Evolutionary conservation across 768 basidiomycete species (phyloP).

Genomic region (Paxillus rubicundulus): DNA sequence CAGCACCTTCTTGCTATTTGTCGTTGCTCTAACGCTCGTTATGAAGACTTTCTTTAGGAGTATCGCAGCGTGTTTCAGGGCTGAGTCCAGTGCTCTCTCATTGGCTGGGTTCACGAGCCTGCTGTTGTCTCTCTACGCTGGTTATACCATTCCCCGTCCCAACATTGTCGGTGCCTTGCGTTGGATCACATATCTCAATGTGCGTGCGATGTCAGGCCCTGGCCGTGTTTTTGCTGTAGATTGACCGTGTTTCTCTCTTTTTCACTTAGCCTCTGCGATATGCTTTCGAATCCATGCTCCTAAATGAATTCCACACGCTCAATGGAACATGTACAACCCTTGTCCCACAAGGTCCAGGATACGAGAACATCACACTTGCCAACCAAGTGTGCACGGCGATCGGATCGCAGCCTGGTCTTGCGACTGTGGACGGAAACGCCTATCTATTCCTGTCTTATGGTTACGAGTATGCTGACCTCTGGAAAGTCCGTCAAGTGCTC

Average conservation of each 20-base stretch:
- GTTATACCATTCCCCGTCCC: slow-evolving; percentile 33
- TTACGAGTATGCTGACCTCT: slow-evolving; percentile 28
- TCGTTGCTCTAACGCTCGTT: slow-evolving; percentile 51
- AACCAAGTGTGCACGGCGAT: slow-evolving; percentile 45
- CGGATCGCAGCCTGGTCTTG: slow-evolving; percentile 40
- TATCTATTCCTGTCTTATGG: slow-evolving; percentile 37
- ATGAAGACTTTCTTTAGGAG: slow-evolving; percentile 78
- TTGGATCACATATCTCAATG: slow-evolving; percentile 21
- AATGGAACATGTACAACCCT: slow-evolving; percentile 36
- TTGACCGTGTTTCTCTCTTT: slow-evolving; percentile 30
- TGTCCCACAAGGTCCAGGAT: slow-evolving; percentile 34
- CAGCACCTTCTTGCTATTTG: slow-evolving; percentile 56
- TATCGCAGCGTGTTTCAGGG: slow-evolving; percentile 52
- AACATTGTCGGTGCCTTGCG: slow-evolving; percentile 12
- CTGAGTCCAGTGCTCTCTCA: slow-evolving; percentile 48
- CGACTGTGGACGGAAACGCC: slow-evolving; percentile 39
- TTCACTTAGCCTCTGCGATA: slow-evolving; percentile 33
- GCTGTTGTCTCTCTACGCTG: slow-evolving; percentile 41
- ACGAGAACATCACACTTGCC: slow-evolving; percentile 28
- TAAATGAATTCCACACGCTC: slow-evolving; percentile 48
- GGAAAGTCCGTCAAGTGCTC: slow-evolving; percentile 36
- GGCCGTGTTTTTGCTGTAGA: slow-evolving; percentile 12
- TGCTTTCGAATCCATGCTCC: slow-evolving; percentile 32
- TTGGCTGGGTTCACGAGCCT: slow-evolving; percentile 34
- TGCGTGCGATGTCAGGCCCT: slow-evolving; percentile 35